Base-by-base conservation (phyloP, 2,329 filamentous ascomycete genomes). In the Talaromyces funiculosus region DNA sequence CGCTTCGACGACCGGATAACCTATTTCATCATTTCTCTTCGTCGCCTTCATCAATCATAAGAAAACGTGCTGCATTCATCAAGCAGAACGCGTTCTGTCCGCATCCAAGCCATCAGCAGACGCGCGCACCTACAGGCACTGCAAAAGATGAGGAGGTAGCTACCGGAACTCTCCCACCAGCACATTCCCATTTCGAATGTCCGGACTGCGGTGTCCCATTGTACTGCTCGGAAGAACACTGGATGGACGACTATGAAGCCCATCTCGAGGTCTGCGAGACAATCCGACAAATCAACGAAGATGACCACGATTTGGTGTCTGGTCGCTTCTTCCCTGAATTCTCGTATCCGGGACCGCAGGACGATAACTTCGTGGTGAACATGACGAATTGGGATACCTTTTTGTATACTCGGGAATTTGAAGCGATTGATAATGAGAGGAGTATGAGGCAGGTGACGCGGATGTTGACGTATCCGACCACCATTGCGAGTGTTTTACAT, bases 381-480 rank as follows among this genome's bases (percentile, higher is more conserved):
- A 92, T 99, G 89, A 96, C 89, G 45, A 99, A 95, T 74, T 99
- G 94, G 94, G 94, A 99, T 75, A 97, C 94, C 0, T 90, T 95
- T 68, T 80, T 99, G 71, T 99, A 96, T 73, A 95, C 92, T 3
- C 84, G 94, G 69, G 89, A 96, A 68, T 97, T 94, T 69, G 84
- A 88, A 66, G 95, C 95, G 4, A 87, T 99, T 71, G 92, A 99
- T 73, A 86, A 92, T 63, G 92, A 96, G 72, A 85, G 93, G 61
- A 88, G 87, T 69, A 89, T 99, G 86, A 84, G 94, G 62, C 95
- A 99, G 75, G 92, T 92, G 26, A 99, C 94, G 1, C 86, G 92
- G 65, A 82, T 99, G 66, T 80, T 99, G 67, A 99, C 95, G 18
- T 99, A 99, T 73, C 94, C 94, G 1, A 79, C 94, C 62, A 97